phyloP scores from a whole-genome alignment of 192 early-diverging fungal species.

The Backusella macrospora region DNA sequence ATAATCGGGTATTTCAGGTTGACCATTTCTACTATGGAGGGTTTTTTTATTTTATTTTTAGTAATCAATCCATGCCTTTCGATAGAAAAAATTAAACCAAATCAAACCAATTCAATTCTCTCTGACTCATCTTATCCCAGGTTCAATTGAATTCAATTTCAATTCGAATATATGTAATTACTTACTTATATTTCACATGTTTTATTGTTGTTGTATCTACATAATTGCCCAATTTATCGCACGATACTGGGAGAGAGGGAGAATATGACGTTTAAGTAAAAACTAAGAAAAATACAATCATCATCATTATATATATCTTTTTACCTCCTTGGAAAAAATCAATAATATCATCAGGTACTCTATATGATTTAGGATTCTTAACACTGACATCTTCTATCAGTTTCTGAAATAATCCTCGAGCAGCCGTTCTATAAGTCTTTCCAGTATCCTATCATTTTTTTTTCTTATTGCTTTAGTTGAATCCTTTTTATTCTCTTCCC shows the following conservation, averaged over 20 bases:
- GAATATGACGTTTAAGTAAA: constrained; percentile 1
- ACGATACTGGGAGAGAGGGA: constrained; percentile 32
- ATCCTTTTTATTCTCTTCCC: no score
- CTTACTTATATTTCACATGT: constrained; percentile 25
- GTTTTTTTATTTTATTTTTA: background rate
- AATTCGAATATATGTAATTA: no score
- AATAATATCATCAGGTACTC: constrained; percentile 40
- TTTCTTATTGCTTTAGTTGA: background rate
- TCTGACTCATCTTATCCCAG: no score
- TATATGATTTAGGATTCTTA: constrained; percentile 46
- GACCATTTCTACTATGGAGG: constrained; percentile 30
- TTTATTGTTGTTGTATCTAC: constrained; percentile 43
- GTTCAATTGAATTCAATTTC: no score
- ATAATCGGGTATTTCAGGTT: constrained; percentile 36
- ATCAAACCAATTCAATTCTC: no score
- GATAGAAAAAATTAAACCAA: no score
- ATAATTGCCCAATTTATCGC: constrained; percentile 49
- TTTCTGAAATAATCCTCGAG: constrained; percentile 36
- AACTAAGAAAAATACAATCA: background rate
- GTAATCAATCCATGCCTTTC: background rate
- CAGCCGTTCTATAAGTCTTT: background rate
- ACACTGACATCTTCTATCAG: constrained; percentile 45
- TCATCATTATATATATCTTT: background rate
- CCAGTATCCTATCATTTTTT: background rate
- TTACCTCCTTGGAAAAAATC: constrained; percentile 46